Base-by-base conservation (phyloP, 2,329 filamentous ascomycete genomes). In the Peltaster fructicola region DNA sequence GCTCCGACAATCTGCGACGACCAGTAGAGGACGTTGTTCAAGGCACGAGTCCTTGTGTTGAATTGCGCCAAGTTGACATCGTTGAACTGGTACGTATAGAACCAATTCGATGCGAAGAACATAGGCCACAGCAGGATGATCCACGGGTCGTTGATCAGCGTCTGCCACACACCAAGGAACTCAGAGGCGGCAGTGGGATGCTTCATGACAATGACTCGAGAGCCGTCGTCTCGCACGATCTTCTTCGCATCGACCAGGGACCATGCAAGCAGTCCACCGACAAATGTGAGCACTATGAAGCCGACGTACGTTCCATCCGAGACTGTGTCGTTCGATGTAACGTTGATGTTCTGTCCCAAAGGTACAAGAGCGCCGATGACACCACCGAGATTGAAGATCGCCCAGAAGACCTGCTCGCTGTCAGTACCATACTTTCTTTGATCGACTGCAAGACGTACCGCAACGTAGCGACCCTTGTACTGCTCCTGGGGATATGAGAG, bases 311-410 rank as follows among this genome's bases (percentile, higher is more conserved):
- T 90, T 27, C 78, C 80, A 40, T 84, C 74, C 22, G 53, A 68
- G 30, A 78, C 73, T 8, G 56, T 56, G 22, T 50, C 39, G 23
- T 52, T 52, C 27, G 39, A 52, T 8, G 48, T 61, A 30, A 57
- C 63, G 53, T 78, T 50, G 43, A 78, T 63, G 53, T 78, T 79
- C 50, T 78, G 63, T 34, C 64, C 75, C 4, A 81, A 64, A n/a
- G 74, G 73, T 32, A 81, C 65, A 57, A 72, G 47, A 43, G 73
- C 71, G 33, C 84, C 84, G 49, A 93, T 80, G 32, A 92, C 82
- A 41, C 73, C 82, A 39, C 84, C 84, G 30, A 84, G 52, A 53
- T 92, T 92, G 63, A 92, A 93, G 43, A 93, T 90, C 49, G 82
- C 72, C 84, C 84, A 92, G 56, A 92, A 92, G n/a, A n/a, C n/a